Percentiles rank a stretch among this genome's conserved stretches.
Evolutionary conservation across 2,329 filamentous ascomycete genomes (phyloP).

Genomic region (Trichoderma oligosporum): DNA sequence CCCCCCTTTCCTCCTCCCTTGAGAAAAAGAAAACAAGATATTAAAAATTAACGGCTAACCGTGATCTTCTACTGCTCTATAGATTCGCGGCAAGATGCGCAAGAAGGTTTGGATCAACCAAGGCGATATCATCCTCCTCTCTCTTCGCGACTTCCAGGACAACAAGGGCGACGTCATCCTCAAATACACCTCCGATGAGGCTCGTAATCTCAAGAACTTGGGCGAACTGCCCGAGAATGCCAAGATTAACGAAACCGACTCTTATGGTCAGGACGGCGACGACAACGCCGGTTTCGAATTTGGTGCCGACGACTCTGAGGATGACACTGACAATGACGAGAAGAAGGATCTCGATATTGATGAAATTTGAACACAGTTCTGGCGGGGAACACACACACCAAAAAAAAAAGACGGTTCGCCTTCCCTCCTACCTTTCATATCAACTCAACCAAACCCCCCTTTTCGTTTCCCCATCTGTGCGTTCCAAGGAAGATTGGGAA

Average conservation of each 20-base stretch:
- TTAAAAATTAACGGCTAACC: not conserved
- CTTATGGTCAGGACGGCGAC: conserved; percentile 84
- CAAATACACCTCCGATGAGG: conserved; percentile 96
- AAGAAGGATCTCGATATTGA: conserved; percentile 87
- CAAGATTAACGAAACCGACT: conserved; percentile 99
- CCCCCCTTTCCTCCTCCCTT: not conserved
- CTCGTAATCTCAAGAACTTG: conserved; percentile 90
- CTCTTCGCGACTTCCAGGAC: conserved; percentile 87
- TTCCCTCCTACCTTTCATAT: conserved; percentile 15
- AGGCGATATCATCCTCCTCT: conserved; percentile 87
- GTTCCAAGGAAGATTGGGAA: not conserved
- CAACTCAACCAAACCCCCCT: not conserved
- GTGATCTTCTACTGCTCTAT: not conserved
- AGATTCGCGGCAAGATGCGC: conserved; percentile 82
- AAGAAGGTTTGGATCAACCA: conserved; percentile 99
- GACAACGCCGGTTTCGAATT: conserved; percentile 98
- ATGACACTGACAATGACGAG: conserved; percentile 50
- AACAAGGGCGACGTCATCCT: conserved; percentile 96
- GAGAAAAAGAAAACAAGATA: not conserved
- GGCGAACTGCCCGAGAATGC: conserved; percentile 94
- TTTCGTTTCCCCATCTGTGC: conserved; percentile 3
- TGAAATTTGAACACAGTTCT: conserved; percentile 66
- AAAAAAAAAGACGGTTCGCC: not conserved
- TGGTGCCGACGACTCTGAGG: conserved; percentile 79
- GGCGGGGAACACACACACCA: conserved; percentile 1